Percentiles rank a stretch among this genome's conserved stretches.
Conservation (phyloP, 2,329 filamentous ascomycete species). For the Fusarium liriodendri region DNA sequence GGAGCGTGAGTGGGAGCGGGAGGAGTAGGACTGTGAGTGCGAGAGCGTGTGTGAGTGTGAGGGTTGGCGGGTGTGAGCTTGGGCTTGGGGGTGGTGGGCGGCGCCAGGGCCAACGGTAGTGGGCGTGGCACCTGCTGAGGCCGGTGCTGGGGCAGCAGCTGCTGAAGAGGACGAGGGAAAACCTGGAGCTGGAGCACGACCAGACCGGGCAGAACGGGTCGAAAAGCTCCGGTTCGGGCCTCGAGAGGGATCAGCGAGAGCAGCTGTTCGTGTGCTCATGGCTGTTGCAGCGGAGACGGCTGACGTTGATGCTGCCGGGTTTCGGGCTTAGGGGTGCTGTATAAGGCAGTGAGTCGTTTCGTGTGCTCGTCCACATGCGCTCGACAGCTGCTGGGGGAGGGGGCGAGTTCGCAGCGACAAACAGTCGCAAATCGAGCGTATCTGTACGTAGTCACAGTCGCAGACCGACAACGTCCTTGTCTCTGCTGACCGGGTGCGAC, state of each 20-base stretch:
- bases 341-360: conserved; percentile 26
- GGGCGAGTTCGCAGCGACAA: neutral
- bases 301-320: conserved; percentile 6
- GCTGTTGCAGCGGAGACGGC: conserved; percentile 10
- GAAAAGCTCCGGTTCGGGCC: conserved; percentile 51
- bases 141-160: conserved; percentile 18
- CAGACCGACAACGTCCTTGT: conserved; percentile 13
- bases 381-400: neutral
- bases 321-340: conserved; percentile 25
- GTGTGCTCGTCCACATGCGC: conserved; percentile 10
- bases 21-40: conserved; percentile 33
- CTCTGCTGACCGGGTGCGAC: conserved; percentile 13
- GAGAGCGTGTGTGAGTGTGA: conserved; percentile 39
- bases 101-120: conserved; percentile 30
- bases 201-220: conserved; percentile 47
- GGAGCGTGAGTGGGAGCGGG: conserved; percentile 40
- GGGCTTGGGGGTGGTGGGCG: conserved; percentile 32
- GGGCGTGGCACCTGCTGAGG: conserved; percentile 31
- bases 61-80: conserved; percentile 42
- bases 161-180: conserved; percentile 31
- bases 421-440: neutral
- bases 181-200: conserved; percentile 34
- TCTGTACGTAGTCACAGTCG: conserved; percentile 2
- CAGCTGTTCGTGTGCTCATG: conserved; percentile 43
- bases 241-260: conserved; percentile 40